Conservation (phyloP, 306 rosid species). For the Quercus agrifolia region DNA sequence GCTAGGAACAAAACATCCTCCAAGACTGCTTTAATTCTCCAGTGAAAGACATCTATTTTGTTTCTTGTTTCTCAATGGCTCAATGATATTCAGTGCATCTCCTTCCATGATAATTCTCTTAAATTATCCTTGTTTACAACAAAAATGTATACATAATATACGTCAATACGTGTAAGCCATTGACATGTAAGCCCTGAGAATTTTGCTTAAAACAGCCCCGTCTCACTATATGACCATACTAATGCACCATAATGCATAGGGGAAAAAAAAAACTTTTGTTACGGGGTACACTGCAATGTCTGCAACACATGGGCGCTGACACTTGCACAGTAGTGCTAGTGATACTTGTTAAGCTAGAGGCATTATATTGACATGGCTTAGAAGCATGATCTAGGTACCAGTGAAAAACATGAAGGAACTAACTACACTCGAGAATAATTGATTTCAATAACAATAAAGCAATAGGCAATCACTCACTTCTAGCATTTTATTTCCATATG, state of each 20-base stretch:
- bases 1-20: no score
- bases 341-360: neutral
- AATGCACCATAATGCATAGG: neutral
- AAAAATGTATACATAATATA: neutral
- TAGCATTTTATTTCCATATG: no score
- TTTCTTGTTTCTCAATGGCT: no score
- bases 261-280: neutral
- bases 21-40: no score
- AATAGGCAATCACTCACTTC: no score
- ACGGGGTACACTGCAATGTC: neutral
- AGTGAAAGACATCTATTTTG: no score
- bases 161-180: neutral
- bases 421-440: neutral
- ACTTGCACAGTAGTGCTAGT: neutral
- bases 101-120: no score
- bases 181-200: neutral
- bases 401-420: neutral
- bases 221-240: neutral
- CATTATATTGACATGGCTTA: neutral
- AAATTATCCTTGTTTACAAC: neutral
- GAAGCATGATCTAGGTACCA: neutral
- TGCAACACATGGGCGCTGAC: neutral
- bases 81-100: no score
- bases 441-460: neutral
- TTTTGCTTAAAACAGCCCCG: neutral